Evolutionary conservation across 768 basidiomycete species (phyloP).

Genomic region (Agaricus subrufescens): DNA sequence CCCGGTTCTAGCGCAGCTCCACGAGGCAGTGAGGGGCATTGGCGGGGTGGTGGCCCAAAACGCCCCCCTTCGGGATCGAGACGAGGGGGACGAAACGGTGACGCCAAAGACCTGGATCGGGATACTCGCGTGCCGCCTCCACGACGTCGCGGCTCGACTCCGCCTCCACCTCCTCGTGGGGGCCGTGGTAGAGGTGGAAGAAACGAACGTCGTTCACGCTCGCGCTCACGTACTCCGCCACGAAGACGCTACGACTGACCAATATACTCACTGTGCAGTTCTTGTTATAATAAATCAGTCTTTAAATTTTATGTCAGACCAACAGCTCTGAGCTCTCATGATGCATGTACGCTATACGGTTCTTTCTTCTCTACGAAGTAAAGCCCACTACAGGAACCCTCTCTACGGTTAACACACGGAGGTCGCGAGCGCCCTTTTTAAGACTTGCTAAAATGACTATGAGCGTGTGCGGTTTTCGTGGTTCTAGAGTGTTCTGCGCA

Average conservation of each 20-base stretch:
- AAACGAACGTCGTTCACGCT: constrained; percentile 32
- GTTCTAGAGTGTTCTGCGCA: no score
- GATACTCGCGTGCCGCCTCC: constrained; percentile 43
- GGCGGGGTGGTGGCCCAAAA: constrained; percentile 63
- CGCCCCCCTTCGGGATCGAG: constrained; percentile 37
- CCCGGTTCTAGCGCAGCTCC: constrained; percentile 25
- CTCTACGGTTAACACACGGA: no score
- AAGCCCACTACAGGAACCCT: no score
- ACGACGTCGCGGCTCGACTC: constrained; percentile 39
- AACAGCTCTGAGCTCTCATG: no score
- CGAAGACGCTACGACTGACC: constrained; percentile 3
- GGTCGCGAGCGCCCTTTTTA: no score
- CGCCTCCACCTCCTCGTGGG: constrained; percentile 38
- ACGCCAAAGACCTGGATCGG: constrained; percentile 20
- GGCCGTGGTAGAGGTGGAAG: constrained; percentile 32
- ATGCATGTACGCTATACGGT: no score
- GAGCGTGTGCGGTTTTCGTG: no score
- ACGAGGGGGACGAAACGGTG: constrained; percentile 38
- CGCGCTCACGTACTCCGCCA: constrained; percentile 29
- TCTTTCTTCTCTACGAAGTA: no score
- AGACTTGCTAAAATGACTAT: no score
- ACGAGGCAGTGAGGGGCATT: constrained; percentile 58
- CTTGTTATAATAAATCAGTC: not conserved
- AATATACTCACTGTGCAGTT: not conserved
- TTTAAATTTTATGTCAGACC: no score